Conservation (phyloP, 1,284 basidiomycete species). For the Tilletia caries region DNA sequence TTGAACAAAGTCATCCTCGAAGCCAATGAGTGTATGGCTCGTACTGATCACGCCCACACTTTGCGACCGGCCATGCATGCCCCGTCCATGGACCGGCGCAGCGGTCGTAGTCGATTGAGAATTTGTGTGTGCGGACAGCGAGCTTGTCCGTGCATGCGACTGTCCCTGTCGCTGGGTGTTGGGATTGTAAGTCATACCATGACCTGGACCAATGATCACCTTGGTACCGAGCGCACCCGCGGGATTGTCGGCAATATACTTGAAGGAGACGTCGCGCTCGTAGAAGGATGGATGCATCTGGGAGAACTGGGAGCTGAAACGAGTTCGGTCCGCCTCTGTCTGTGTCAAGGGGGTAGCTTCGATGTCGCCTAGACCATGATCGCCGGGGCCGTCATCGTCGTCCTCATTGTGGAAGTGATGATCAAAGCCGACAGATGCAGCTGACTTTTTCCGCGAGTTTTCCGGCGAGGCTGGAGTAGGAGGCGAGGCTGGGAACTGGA, state of each 20-base stretch:
- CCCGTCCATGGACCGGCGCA: background rate
- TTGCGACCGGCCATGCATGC: background rate
- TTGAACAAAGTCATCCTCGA: constrained; percentile 7
- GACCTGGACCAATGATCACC: constrained; percentile 7
- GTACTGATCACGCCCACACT: background rate
- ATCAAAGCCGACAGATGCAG: background rate
- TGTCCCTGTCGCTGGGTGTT: background rate
- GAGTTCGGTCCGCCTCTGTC: background rate
- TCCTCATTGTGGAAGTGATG: background rate
- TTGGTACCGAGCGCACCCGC: background rate
- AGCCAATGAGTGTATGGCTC: background rate
- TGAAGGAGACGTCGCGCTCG: background rate
- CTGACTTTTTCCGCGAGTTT: background rate
- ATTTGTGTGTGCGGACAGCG: background rate
- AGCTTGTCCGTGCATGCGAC: background rate
- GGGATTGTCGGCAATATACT: background rate
- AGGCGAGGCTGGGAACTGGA: background rate
- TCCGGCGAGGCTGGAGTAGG: background rate
- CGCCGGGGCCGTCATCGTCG: background rate
- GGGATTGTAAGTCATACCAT: background rate
- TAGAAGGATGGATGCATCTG: constrained; percentile 4
- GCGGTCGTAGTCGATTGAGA: background rate
- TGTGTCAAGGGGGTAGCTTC: background rate
- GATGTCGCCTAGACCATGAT: background rate
- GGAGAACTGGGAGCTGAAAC: constrained; percentile 2